Percentiles rank a stretch among this genome's conserved stretches.
phyloP scores from a whole-genome alignment of 1,284 basidiomycete species.

The Ustilago bromivora region DNA sequence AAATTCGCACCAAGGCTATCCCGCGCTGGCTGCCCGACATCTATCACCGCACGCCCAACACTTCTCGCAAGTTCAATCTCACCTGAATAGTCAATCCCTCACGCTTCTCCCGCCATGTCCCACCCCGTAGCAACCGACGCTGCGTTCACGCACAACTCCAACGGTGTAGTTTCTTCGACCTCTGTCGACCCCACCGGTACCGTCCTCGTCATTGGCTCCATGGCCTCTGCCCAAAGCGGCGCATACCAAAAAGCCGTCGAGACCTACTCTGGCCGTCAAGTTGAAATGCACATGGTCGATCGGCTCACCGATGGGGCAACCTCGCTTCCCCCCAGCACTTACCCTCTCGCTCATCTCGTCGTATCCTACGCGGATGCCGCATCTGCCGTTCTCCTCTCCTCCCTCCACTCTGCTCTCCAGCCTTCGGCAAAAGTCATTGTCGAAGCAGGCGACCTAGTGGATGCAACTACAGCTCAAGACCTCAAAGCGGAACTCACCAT shows the following conservation, averaged over 20 bases:
- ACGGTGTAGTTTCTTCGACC: conserved; percentile 43
- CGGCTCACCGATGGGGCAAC: conserved; percentile 64
- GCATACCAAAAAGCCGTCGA: conserved; percentile 63
- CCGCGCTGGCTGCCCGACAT: too few species aligned
- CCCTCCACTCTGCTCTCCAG: conserved; percentile 43
- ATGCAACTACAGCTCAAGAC: conserved; percentile 30
- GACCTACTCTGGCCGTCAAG: conserved; percentile 41
- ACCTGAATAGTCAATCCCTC: not conserved
- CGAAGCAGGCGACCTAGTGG: conserved; percentile 42
- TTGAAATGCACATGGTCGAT: conserved; percentile 69
- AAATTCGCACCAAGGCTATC: too few species aligned
- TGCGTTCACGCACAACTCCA: conserved; percentile 40
- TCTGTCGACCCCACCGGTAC: conserved; percentile 42
- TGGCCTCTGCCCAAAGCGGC: conserved; percentile 60
- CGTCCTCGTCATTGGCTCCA: conserved; percentile 63
- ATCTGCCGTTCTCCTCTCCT: conserved; percentile 48
- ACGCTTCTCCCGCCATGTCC: conserved; percentile 24
- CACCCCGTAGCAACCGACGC: conserved; percentile 46
- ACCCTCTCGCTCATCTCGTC: conserved; percentile 52
- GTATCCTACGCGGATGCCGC: conserved; percentile 48
- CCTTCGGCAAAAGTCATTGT: conserved; percentile 50
- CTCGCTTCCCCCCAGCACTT: conserved; percentile 41
- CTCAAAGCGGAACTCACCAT: conserved; percentile 56
- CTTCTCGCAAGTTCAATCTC: too few species aligned
- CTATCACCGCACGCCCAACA: too few species aligned